These are phyloP conservation scores for Leptosphaerulina australis DNA, from an alignment of 2,329 filamentous ascomycete species.

Conservation along the genomic window DNA sequence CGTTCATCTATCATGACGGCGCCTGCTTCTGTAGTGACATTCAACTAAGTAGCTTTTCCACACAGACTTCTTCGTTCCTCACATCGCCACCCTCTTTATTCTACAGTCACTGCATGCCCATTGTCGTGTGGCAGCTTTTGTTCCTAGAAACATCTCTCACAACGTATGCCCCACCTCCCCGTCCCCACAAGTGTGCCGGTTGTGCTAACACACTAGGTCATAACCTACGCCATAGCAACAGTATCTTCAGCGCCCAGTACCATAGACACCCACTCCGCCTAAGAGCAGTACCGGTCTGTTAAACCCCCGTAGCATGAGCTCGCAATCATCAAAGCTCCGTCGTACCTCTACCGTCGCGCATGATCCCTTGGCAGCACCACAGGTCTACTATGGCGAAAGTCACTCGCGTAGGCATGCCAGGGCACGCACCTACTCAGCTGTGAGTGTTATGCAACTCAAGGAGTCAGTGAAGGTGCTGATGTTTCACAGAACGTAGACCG, in stretches of 20 bases:
- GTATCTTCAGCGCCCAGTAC: conserved; percentile 26
- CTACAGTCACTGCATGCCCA: conserved; percentile 10
- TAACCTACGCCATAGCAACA: conserved; percentile 27
- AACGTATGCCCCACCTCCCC: conserved; percentile 23
- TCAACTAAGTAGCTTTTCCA: background rate
- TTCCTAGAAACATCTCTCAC: conserved; percentile 24
- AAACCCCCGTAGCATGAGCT: conserved; percentile 48
- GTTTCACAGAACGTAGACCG: conserved; percentile 36
- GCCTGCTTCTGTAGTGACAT: conserved; percentile 11
- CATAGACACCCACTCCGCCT: conserved; percentile 13
- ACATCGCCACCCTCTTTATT: background rate
- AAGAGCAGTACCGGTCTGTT: conserved; percentile 22
- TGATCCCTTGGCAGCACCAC: conserved; percentile 64
- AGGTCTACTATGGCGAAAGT: conserved; percentile 65
- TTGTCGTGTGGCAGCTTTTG: conserved; percentile 23
- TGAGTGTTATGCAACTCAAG: conserved; percentile 44
- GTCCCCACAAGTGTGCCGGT: conserved; percentile 13
- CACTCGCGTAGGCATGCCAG: conserved; percentile 55
- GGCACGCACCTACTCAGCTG: conserved; percentile 61
- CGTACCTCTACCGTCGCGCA: conserved; percentile 50
- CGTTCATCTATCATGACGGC: conserved; percentile 6
- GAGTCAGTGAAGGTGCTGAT: conserved; percentile 18
- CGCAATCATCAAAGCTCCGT: conserved; percentile 47
- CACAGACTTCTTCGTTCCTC: conserved; percentile 12
- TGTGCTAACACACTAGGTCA: conserved; percentile 18